A percentile compares a stretch with the other conserved stretches of the same genome.
These are phyloP conservation scores for Laetiporus sulphureus DNA, from an alignment of 1,284 basidiomycete genomes.

Conservation along the genomic window DNA sequence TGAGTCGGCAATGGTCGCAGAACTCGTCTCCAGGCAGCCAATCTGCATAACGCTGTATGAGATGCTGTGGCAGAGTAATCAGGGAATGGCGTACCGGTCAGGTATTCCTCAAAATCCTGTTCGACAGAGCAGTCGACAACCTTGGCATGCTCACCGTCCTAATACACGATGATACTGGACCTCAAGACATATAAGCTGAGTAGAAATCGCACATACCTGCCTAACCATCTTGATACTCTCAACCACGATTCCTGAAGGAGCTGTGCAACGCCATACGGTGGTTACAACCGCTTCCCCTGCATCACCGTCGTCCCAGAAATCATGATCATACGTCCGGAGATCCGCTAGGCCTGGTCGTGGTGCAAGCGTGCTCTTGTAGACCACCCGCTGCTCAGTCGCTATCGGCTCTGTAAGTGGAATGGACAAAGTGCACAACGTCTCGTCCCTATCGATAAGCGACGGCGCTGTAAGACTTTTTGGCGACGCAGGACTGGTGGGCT, in stretches of 20 bases:
- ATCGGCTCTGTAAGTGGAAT: conserved; percentile 56
- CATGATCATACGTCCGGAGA: conserved; percentile 46
- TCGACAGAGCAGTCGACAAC: conserved; percentile 37
- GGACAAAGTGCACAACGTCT: conserved; percentile 55
- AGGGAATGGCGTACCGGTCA: conserved; percentile 18
- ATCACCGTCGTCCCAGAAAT: conserved; percentile 44
- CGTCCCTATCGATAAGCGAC: conserved; percentile 39
- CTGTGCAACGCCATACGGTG: conserved; percentile 43
- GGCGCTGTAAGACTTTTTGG: conserved; percentile 11
- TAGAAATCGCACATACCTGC: conserved; percentile 34
- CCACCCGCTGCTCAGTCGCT: conserved; percentile 39
- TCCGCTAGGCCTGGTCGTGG: conserved; percentile 42
- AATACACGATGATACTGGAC: no score
- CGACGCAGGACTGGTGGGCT: conserved; percentile 16
- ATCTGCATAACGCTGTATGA: conserved; percentile 33
- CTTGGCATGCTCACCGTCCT: conserved; percentile 27
- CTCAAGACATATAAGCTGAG: no score
- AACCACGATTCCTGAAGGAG: conserved; percentile 48
- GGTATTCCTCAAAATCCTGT: conserved; percentile 28
- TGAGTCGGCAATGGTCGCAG: conserved; percentile 46
- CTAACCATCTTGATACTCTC: conserved; percentile 40
- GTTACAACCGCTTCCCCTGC: conserved; percentile 51
- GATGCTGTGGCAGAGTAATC: not conserved
- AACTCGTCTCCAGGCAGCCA: conserved; percentile 61
- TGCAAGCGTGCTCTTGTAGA: conserved; percentile 37